Conservation (phyloP, 1,284 basidiomycete genomes). For the Nidula niveotomentosa region DNA sequence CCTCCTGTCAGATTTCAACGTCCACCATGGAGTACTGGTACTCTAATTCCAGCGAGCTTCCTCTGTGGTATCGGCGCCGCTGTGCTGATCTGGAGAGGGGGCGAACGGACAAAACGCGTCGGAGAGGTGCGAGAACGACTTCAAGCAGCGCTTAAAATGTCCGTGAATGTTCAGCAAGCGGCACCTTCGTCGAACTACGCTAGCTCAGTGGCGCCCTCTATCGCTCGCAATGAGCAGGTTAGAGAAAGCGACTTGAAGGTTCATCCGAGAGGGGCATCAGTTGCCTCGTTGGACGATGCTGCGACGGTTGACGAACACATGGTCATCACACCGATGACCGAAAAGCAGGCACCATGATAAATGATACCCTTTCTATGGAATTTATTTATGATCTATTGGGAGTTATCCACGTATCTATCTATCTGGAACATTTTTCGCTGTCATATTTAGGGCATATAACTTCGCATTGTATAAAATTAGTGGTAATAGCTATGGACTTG, state of each 20-base stretch:
- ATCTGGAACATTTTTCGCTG: too few species aligned
- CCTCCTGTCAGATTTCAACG: conserved; percentile 45
- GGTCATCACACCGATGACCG: conserved; percentile 25
- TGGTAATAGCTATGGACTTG: too few species aligned
- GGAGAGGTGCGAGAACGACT: conserved; percentile 73
- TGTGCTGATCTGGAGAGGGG: conserved; percentile 79
- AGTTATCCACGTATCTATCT: too few species aligned
- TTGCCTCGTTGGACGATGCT: conserved; percentile 14
- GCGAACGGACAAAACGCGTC: conserved; percentile 76
- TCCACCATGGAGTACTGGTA: conserved; percentile 69
- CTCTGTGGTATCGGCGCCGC: conserved; percentile 82
- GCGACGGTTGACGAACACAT: conserved; percentile 32
- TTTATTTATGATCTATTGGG: background rate
- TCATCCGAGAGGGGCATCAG: too few species aligned
- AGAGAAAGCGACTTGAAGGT: too few species aligned
- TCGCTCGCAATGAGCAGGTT: too few species aligned
- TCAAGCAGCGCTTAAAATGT: conserved; percentile 60
- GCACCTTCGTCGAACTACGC: too few species aligned
- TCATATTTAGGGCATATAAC: too few species aligned
- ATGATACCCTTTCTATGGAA: background rate
- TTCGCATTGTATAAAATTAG: too few species aligned
- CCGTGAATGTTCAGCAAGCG: too few species aligned
- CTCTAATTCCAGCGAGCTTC: conserved; percentile 76
- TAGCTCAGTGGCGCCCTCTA: too few species aligned
- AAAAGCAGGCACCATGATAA: conserved; percentile 7